Conservation (phyloP, 169 alveolate species). For the Plasmodium sp. region DNA sequence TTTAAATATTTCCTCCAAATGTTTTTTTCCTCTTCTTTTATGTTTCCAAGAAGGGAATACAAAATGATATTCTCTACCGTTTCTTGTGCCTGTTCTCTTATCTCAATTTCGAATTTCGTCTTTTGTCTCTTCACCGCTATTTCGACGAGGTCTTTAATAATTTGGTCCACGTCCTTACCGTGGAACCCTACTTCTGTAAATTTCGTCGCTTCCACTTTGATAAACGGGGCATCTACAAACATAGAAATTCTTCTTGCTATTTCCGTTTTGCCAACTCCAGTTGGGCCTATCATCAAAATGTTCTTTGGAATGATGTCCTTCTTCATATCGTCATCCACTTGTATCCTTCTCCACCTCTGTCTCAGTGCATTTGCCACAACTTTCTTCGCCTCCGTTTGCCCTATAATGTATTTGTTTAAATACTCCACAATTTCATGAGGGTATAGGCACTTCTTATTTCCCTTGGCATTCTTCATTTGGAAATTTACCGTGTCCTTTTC, state of each 20-base stretch:
- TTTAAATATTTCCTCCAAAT: slow-evolving; percentile 82
- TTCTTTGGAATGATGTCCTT: slow-evolving; percentile 89
- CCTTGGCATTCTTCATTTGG: slow-evolving; percentile 3
- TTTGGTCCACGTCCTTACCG: slow-evolving; percentile 92
- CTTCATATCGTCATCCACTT: slow-evolving; percentile 78
- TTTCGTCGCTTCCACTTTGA: slow-evolving; percentile 93
- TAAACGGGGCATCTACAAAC: slow-evolving; percentile 90
- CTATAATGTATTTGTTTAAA: slow-evolving; percentile 84
- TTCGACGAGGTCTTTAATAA: slow-evolving; percentile 83
- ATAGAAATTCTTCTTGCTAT: slow-evolving; percentile 90
- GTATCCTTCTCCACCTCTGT: slow-evolving; percentile 83
- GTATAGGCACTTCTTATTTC: slow-evolving; percentile 41
- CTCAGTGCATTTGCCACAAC: slow-evolving; percentile 89
- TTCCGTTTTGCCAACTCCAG: slow-evolving; percentile 94
- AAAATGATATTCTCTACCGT: slow-evolving; percentile 81
- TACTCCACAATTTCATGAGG: slow-evolving; percentile 82
- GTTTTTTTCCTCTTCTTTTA: slow-evolving; percentile 79
- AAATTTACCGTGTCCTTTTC: background rate
- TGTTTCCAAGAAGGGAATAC: slow-evolving; percentile 80
- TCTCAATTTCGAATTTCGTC: slow-evolving; percentile 63
- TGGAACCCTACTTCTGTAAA: slow-evolving; percentile 95
- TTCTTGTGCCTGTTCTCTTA: slow-evolving; percentile 78
- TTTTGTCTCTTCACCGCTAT: slow-evolving; percentile 73
- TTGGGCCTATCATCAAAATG: slow-evolving; percentile 90
- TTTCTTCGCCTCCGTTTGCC: slow-evolving; percentile 88